Percentiles rank a stretch among this genome's conserved stretches.
phyloP scores from a whole-genome alignment of 352 stramenopile genomes.

The Phytophthora pluvialis region DNA sequence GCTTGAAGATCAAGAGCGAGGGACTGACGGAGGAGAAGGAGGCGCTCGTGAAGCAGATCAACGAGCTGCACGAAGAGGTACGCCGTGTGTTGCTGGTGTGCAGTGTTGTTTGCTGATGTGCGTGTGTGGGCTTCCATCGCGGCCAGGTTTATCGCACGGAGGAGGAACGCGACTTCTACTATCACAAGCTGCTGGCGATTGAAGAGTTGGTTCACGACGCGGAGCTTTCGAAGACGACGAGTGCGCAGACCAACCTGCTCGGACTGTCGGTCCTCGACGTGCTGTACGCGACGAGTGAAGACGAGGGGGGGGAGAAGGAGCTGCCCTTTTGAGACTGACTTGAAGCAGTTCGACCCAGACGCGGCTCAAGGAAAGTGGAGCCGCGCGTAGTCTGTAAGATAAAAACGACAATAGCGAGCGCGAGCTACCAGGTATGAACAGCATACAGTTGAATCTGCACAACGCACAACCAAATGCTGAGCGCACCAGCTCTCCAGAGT shows the following conservation, averaged over 20 bases:
- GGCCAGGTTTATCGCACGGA: constrained; percentile 78
- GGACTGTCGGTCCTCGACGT: constrained; percentile 76
- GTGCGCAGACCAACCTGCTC: constrained; percentile 43
- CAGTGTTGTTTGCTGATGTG: constrained; percentile 1
- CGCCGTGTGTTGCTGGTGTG: background rate
- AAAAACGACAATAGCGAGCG: background rate
- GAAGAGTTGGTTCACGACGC: constrained; percentile 92
- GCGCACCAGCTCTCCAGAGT: background rate
- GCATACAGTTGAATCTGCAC: too few species aligned
- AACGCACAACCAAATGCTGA: too few species aligned
- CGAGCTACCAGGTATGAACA: too few species aligned
- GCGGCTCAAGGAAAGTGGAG: too few species aligned
- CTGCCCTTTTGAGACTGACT: constrained; percentile 12
- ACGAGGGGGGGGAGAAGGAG: constrained; percentile 18
- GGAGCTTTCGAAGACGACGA: constrained; percentile 44
- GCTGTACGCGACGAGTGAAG: constrained; percentile 71
- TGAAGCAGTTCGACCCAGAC: background rate
- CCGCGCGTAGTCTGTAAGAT: background rate
- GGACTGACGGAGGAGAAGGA: constrained; percentile 2
- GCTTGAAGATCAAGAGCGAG: constrained; percentile 12
- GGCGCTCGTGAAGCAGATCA: background rate
- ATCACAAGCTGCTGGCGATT: constrained; percentile 96
- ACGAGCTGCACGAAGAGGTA: constrained; percentile 4
- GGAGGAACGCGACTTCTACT: constrained; percentile 98
- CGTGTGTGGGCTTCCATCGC: too few species aligned